Conservation (phyloP, 106 monocot species). For the Hemerocallis citrina region DNA sequence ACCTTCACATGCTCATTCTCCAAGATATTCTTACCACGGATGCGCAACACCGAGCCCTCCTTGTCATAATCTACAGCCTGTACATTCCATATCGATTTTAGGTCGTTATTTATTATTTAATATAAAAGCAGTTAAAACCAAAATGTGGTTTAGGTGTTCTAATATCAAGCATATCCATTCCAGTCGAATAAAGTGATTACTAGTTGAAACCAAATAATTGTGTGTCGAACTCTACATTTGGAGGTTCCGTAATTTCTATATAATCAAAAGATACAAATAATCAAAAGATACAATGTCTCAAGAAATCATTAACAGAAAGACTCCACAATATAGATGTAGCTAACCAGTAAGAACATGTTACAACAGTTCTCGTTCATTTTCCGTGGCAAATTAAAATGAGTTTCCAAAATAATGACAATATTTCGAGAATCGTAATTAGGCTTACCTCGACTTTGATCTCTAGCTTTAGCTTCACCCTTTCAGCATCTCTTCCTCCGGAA, state of each 20-base stretch:
- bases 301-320: not conserved
- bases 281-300: not conserved
- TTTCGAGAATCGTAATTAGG: not conserved
- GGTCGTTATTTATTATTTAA: not conserved
- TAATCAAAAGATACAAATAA: not conserved
- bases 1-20: conserved; percentile 96
- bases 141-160: not conserved
- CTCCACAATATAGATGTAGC: not conserved
- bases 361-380: too few relatives aligned
- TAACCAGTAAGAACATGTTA: not conserved
- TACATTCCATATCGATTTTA: not conserved
- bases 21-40: conserved; percentile 82
- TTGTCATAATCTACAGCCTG: conserved; percentile 91
- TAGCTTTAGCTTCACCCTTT: conserved; percentile 75
- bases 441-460: conserved; percentile 89
- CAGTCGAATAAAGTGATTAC: not conserved
- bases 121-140: not conserved
- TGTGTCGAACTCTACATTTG: not conserved
- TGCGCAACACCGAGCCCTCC: conserved; percentile 71
- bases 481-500: conserved; percentile 77
- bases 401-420: not conserved
- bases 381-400: too few relatives aligned
- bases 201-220: too few relatives aligned
- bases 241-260: not conserved
- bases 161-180: not conserved